Percentiles rank a stretch among this genome's conserved stretches.
These are phyloP conservation scores for Rhodotorula sp. DNA, from an alignment of 1,284 basidiomycete genomes.

Conservation along the genomic window DNA sequence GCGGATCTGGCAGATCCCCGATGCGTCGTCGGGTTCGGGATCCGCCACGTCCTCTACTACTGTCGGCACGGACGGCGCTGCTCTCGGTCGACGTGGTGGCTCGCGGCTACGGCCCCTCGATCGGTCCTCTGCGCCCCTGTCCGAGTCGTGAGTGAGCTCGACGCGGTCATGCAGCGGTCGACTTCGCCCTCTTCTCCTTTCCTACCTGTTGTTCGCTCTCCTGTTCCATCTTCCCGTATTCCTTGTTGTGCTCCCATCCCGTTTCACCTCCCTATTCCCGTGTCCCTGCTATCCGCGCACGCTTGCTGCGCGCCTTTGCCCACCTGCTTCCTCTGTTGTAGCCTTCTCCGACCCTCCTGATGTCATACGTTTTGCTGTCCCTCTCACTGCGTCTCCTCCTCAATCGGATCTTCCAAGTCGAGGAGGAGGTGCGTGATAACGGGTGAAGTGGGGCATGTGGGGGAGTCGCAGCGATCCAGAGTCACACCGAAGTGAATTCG, in stretches of 20 bases:
- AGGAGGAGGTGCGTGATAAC: no score
- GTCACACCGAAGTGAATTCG: no score
- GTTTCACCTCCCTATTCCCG: neutral
- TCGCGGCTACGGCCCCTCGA: constrained; percentile 67
- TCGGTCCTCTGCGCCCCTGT: constrained; percentile 56
- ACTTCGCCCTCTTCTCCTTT: neutral
- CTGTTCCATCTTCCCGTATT: neutral
- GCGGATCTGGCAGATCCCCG: constrained; percentile 39
- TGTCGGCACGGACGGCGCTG: neutral
- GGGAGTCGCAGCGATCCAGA: no score
- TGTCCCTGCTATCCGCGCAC: neutral
- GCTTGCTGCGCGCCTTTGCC: neutral
- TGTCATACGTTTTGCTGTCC: neutral
- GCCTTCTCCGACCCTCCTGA: no score
- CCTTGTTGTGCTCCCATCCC: neutral
- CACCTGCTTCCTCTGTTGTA: neutral
- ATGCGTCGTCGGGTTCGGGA: neutral
- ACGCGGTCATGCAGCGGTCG: no score
- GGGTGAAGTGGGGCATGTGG: no score
- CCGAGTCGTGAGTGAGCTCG: neutral
- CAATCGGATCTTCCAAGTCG: no score
- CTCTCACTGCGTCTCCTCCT: neutral
- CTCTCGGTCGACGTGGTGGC: constrained; percentile 42
- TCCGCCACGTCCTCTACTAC: neutral
- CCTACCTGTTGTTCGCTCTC: neutral